Evolutionary conservation across 352 stramenopile species (phyloP), one percentile per base, ranked within the genome.

Genomic region (Blastocystis sp.): DNA sequence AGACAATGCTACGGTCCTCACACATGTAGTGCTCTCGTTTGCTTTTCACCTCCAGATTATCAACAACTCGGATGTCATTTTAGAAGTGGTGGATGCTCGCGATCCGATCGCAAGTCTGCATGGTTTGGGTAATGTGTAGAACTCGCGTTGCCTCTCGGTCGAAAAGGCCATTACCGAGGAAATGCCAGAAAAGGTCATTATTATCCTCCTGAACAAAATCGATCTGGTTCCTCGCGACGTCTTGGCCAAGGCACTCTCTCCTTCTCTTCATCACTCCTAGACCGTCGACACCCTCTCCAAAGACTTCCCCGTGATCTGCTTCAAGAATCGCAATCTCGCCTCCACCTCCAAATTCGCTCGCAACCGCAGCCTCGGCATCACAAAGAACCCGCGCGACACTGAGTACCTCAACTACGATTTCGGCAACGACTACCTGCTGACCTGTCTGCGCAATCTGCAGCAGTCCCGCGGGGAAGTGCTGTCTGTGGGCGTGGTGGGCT

Each of bases 101-200:
- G 74, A 84, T 45, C n/a, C 74, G 1, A 84, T 84, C 24, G 74
- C 69, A 70, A 2, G 14, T 24, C 60, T 64, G 19, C 43, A 17
- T 17, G 4, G 17, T 69, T 24, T 7, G 24, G 40, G 19, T 48
- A 24, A 14, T 14, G 28, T n/a, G n/a, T 69, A 84, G 74, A 84
- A 84, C 42, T 69, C 74, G 10, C 74, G 74, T 24, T 84, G 74
- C 60, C n/a, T 84, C 48, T 84, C 74, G 10, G 74, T 84, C 19
- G 74, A 84, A 19, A 66, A 68, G n/a, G 74, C 74, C 59, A 70
- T 84, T n/a, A 38, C 74, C 24, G 40, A 34, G 3, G 74, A 84
- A 17, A 69, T 84, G 54, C 74, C 74, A 11, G 48, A 68, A 3
- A 84, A 68, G 38, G 24, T 68, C 4, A 45, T 84, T 10, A 68